These are phyloP conservation scores for Arthroderma sp. DNA, from an alignment of 2,329 filamentous ascomycete species.

Conservation along the genomic window DNA sequence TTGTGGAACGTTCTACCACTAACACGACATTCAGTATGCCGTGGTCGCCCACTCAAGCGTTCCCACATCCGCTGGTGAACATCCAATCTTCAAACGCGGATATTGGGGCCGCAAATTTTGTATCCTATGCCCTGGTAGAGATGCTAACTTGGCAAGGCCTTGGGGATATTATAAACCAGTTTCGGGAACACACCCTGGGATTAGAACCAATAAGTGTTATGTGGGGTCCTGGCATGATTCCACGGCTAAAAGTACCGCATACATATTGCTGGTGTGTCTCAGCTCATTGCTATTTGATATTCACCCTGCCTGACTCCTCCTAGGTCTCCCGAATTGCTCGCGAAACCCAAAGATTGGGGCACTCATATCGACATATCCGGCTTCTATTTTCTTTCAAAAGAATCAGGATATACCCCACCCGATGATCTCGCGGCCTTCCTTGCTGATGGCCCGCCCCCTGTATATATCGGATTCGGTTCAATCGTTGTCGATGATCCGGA, in stretches of 20 bases:
- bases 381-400: slow-evolving; percentile 61
- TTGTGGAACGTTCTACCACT: slow-evolving; percentile 1
- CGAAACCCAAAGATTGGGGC: slow-evolving; percentile 66
- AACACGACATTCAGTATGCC: slow-evolving; percentile 51
- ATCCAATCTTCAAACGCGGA: slow-evolving; percentile 66
- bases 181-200: slow-evolving; percentile 59
- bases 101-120: slow-evolving; percentile 62
- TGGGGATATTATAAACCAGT: slow-evolving; percentile 81
- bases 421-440: slow-evolving; percentile 55
- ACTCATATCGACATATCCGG: slow-evolving; percentile 58
- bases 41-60: slow-evolving; percentile 73
- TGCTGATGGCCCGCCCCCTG: slow-evolving; percentile 53
- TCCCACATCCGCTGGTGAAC: slow-evolving; percentile 76
- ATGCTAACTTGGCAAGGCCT: slow-evolving; percentile 90
- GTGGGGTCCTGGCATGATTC: slow-evolving; percentile 69
- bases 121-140: slow-evolving; percentile 73
- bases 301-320: background rate
- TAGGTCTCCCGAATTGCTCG: slow-evolving; percentile 60
- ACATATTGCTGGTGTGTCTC: slow-evolving; percentile 67
- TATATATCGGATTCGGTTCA: slow-evolving; percentile 74
- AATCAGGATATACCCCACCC: slow-evolving; percentile 52
- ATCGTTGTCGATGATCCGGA: slow-evolving; percentile 69
- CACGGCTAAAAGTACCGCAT: slow-evolving; percentile 62
- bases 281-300: background rate
- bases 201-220: slow-evolving; percentile 66